These are phyloP conservation scores for Talaromyces sp. DNA, from an alignment of 2,329 filamentous ascomycete genomes.

Conservation along the genomic window DNA sequence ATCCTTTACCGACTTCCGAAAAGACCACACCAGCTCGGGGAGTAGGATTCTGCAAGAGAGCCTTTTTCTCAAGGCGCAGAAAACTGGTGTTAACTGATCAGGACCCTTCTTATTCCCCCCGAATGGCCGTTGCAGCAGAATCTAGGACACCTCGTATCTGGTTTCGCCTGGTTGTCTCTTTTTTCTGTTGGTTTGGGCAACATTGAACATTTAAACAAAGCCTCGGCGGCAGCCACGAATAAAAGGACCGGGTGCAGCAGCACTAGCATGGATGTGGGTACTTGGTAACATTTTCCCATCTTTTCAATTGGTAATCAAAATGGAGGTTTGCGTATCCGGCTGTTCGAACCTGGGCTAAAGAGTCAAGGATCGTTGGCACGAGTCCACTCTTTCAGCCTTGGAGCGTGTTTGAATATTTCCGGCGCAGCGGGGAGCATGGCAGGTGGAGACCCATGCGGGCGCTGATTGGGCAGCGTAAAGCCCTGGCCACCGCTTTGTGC, in stretches of 20 bases:
- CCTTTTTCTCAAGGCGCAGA: neutral
- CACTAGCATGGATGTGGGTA: neutral
- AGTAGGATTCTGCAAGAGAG: neutral
- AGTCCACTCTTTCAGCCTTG: neutral
- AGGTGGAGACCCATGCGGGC: neutral
- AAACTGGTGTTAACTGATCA: neutral
- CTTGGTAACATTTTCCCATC: neutral
- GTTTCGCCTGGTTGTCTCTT: neutral
- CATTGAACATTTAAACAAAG: neutral
- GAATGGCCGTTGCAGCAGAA: neutral
- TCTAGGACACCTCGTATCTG: neutral
- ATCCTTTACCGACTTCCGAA: neutral
- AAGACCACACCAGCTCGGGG: neutral
- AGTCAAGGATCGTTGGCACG: neutral
- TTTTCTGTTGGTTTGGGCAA: neutral
- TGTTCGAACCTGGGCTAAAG: neutral
- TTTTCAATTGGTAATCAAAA: neutral
- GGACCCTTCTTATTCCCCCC: neutral
- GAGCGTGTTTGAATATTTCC: neutral
- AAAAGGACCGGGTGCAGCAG: neutral
- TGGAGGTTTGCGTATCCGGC: neutral
- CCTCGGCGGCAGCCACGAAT: neutral
- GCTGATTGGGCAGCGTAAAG: neutral
- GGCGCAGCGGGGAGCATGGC: neutral
- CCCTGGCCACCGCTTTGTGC: conserved; percentile 11